These are phyloP conservation scores for Blastocrithidia nonstop DNA, from an alignment of 208 protist species.

Conservation along the genomic window DNA sequence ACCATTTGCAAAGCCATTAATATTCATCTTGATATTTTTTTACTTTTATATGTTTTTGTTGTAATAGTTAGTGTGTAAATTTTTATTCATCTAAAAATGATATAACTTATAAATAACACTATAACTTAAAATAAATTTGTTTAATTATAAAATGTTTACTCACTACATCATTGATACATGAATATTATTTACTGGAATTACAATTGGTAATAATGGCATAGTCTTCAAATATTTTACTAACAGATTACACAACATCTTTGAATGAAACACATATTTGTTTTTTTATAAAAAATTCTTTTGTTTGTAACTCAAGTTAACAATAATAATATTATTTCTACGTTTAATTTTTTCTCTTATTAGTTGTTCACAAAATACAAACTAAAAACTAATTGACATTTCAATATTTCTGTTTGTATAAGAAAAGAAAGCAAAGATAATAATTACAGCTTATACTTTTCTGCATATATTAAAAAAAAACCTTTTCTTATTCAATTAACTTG, in stretches of 20 bases:
- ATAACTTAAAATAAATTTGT: neutral
- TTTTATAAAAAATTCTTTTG: neutral
- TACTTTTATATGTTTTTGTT: too few species aligned
- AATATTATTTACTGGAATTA: too few species aligned
- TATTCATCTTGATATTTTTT: too few species aligned
- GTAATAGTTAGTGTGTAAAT: too few species aligned
- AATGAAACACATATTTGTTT: neutral
- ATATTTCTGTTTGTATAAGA: conserved; percentile 4
- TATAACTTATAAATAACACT: neutral
- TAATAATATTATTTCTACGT: neutral
- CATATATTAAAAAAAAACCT: neutral
- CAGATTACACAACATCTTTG: too few species aligned
- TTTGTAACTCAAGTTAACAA: neutral
- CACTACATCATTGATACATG: too few species aligned
- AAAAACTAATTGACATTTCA: conserved; percentile 4
- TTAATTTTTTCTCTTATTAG: neutral
- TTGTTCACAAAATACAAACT: neutral
- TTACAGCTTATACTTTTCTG: neutral
- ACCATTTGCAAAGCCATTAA: too few species aligned
- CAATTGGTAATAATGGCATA: too few species aligned
- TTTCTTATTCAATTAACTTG: neutral
- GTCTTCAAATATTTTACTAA: too few species aligned
- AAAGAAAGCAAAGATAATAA: conserved; percentile 4
- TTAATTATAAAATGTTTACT: neutral
- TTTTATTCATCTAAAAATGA: neutral